Base-by-base conservation (phyloP, 2,329 filamentous ascomycete genomes). In the Fusarium fracticaudum region DNA sequence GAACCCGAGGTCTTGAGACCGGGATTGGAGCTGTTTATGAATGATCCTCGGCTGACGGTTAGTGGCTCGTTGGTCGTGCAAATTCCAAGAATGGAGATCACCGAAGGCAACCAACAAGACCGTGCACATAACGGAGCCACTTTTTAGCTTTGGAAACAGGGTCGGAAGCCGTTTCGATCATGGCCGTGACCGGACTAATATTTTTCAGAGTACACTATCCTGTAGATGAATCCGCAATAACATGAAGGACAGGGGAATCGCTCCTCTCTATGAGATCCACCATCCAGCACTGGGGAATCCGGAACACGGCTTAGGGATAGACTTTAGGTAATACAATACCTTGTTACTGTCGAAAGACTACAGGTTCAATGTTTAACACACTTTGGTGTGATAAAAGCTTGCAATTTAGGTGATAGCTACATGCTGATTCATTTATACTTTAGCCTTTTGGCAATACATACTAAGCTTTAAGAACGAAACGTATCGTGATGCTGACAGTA, bases 311-410 rank as follows among this genome's bases (percentile, higher is more conserved):
- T n/a, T 5, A 31, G 7, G 3, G 5, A 48, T 17, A 0, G 17
- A 9, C 7, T 31, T 6, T 17, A 2, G 10, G 6, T n/a, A 50
- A 18, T 17, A 13, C 7, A 2, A n/a, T 50, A 7, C 10, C 20
- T 15, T 17, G 6, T 29, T 22, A 22, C 9, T 14, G 2, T 13
- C 13, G 14, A 6, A 18, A 10, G 11, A 18, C 47, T 18, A 13
- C 15, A 2, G 3, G 13, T 18, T 0, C 11, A 18, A 8, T 13
- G 11, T 11, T 17, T 31, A 3, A 8, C 10, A 31, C 6, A 8
- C 10, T 31, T 22, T 22, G 5, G 11, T 11, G 6, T 6, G 14
- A n/a, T 3, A n/a, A 18, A 12, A 13, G 6, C 2, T 8, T 50
- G 8, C 7, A 5, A 6, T 13, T 4, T 18, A 5, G 6, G 22